Evolutionary conservation across 2,329 filamentous ascomycete genomes (phyloP), one percentile per base, ranked within the genome.

Genomic region (Phoma sp.): DNA sequence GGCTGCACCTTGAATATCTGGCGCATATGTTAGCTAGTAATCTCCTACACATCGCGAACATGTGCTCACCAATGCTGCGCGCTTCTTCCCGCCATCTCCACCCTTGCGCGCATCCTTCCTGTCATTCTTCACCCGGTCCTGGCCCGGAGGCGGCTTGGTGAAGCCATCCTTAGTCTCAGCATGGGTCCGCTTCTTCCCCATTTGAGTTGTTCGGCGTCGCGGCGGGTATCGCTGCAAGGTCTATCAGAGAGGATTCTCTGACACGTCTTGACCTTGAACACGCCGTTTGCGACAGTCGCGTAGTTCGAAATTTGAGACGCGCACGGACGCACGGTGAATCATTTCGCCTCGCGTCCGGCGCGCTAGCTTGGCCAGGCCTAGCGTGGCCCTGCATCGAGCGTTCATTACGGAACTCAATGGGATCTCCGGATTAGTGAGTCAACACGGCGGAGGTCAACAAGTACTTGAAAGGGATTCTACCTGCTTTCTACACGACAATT

Each of bases 1-100:
- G 87, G 82, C 65, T 85, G 81, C 46, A 87, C 85, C 58, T 81
- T 77, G 65, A 89, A 82, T 33, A 79, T 74, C 85, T 87, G 32
- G 55, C 30, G 43, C 42, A 38, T 25, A 33, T 39, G 53, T 75
- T 53, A 71, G 67, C 52, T 49, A 30, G 7, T 17, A 40, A 55
- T 59, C 33, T 26, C 17, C 7, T 18, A 34, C 17, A 4, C 33
- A 56, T 54, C 36, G 28, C 42, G 32, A 12, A 18, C 10, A 25
- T 29, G 23, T 30, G 33, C 68, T 30, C 68, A 76, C 74, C 67
- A 76, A 60, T 18, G 59, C 59, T 32, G 69, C 51, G 46, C 67
- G 68, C 53, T 67, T 51, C 53, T 60, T 64, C 49, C 62, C 61
- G 37, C 47, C 54, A 36, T 79, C 68, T 52, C 67, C 68, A 50